Base-by-base conservation (phyloP, 2,329 filamentous ascomycete species). In the Clonostachys rosea region DNA sequence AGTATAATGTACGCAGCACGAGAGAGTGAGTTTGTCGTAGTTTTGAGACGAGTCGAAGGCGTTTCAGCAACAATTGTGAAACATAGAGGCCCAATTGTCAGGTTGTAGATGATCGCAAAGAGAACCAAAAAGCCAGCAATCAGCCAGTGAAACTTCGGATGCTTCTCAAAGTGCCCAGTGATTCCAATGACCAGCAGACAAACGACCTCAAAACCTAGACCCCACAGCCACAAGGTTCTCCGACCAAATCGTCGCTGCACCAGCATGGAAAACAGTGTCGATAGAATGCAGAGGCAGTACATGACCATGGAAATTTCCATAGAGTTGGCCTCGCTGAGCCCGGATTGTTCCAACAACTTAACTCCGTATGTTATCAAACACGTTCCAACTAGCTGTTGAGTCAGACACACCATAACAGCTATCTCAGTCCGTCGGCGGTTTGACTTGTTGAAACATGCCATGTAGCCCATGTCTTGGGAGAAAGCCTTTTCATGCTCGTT, bases 311-410 rank as follows among this genome's bases (percentile, higher is more conserved):
- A 69, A 47, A 78, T 73, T 34, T 66, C 62, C 47, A 74, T 76
- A 1, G 75, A 63, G 33, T 65, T 63, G 9, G 54, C 56, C 13
- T 63, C 55, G 6, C 52, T 52, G 20, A 79, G 59, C 7, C 75
- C 75, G 5, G 72, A 75, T 56, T 77, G 73, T 49, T 75, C 62
- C 49, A 78, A 73, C 47, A 69, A 61, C 54, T 79, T 78, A 10
- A 74, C 74, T 3, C 73, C 75, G 55, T 76, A 79, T 45, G 70
- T 69, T 24, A 75, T 75, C 56, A 80, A 75, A 3, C 73, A 70
- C 47, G 74, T 73, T 41, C 76, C 75, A 47, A 73, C 72, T 3
- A 77, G 60, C 48, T 76, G 77, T 52, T 79, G 76, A 13, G 76
- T 76, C 0, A 74, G 70, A 70, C 73, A 79, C 16, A 72, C 70